Evolutionary conservation across 2,329 filamentous ascomycete genomes (phyloP).

Genomic region (Harringtonia lauricola): DNA sequence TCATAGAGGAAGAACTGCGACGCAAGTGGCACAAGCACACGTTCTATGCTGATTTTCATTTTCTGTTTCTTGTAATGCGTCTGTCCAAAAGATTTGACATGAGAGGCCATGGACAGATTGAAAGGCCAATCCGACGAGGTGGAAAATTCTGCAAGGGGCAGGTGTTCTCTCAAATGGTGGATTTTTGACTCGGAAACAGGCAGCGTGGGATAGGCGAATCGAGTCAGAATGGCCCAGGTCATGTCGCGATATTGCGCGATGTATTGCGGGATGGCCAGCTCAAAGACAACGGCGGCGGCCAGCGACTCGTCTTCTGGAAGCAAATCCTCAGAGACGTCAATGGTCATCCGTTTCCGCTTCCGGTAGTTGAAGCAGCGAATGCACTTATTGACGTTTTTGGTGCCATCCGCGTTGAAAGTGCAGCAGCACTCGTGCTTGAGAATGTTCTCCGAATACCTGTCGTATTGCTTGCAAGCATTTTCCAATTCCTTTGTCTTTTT

Average conservation of each 20-base stretch:
- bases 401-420: constrained; percentile 12
- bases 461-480: constrained; percentile 18
- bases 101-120: constrained; percentile 2
- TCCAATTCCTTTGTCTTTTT: constrained; percentile 23
- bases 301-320: constrained; percentile 21
- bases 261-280: constrained; percentile 23
- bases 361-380: constrained; percentile 22
- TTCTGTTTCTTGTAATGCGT: constrained; percentile 34
- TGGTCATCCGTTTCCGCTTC: constrained; percentile 19
- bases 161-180: constrained; percentile 3
- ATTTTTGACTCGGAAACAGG: constrained; percentile 11
- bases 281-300: constrained; percentile 27
- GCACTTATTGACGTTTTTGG: constrained; percentile 18
- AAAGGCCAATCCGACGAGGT: too few species aligned
- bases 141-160: neutral
- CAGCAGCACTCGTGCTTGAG: constrained; percentile 21
- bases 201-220: constrained; percentile 14
- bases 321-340: constrained; percentile 27
- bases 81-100: constrained; percentile 12
- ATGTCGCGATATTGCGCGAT: constrained; percentile 27
- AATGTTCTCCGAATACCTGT: constrained; percentile 19
- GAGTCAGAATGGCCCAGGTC: constrained; percentile 26
- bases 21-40: constrained; percentile 34
- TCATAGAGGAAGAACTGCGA: constrained; percentile 38
- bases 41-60: constrained; percentile 28